A percentile compares a stretch with the other conserved stretches of the same genome.
Evolutionary conservation across 768 basidiomycete species (phyloP).

Genomic region (Boletus coccyginus): DNA sequence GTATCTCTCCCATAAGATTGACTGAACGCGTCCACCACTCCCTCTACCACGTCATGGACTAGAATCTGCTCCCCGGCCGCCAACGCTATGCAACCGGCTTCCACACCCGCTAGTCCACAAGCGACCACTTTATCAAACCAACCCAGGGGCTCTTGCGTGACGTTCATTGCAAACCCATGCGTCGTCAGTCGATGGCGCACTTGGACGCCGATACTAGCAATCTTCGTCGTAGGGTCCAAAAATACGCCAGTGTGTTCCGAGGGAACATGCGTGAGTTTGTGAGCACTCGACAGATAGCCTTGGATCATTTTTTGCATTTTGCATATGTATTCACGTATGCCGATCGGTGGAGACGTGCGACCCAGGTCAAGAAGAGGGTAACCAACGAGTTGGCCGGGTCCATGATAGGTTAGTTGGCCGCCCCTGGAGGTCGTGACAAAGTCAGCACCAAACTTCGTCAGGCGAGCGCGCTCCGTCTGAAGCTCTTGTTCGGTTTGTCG

Average conservation of each 20-base stretch:
- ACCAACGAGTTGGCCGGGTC: slow-evolving; percentile 95
- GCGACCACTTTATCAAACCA: slow-evolving; percentile 93
- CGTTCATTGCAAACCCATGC: slow-evolving; percentile 93
- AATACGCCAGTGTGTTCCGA: slow-evolving; percentile 93
- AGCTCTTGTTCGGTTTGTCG: slow-evolving; percentile 68
- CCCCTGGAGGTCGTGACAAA: slow-evolving; percentile 81
- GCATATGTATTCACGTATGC: slow-evolving; percentile 82
- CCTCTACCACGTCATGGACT: slow-evolving; percentile 52
- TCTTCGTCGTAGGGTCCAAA: slow-evolving; percentile 72
- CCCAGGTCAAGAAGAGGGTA: slow-evolving; percentile 91
- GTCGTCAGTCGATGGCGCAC: slow-evolving; percentile 91
- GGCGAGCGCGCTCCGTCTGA: slow-evolving; percentile 55
- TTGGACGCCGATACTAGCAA: slow-evolving; percentile 96
- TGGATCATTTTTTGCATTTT: slow-evolving; percentile 73
- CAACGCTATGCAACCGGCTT: slow-evolving; percentile 63
- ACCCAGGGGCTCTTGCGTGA: slow-evolving; percentile 70
- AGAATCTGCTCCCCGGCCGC: slow-evolving; percentile 38
- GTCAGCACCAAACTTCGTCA: slow-evolving; percentile 82
- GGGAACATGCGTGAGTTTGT: slow-evolving; percentile 54
- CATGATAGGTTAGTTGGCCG: slow-evolving; percentile 95
- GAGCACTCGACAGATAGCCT: slow-evolving; percentile 54
- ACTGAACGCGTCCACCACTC: slow-evolving; percentile 48
- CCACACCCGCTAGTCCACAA: slow-evolving; percentile 85
- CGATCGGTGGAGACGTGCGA: slow-evolving; percentile 67
- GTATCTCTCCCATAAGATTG: slow-evolving; percentile 48